These are phyloP conservation scores for Suillus lakei DNA, from an alignment of 768 basidiomycete species.

Conservation along the genomic window DNA sequence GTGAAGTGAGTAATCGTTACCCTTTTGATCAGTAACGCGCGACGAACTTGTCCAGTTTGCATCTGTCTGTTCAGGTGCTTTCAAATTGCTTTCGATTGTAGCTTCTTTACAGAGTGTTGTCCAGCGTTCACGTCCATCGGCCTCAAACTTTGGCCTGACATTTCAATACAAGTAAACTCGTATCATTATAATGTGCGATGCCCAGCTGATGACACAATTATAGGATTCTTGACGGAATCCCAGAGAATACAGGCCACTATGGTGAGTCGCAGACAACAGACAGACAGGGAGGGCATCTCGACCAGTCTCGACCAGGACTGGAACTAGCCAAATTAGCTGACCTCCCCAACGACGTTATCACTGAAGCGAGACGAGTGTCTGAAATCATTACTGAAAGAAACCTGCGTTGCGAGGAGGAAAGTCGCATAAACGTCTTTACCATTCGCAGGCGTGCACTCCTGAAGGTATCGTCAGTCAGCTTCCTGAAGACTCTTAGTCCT, in stretches of 20 bases:
- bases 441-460: constrained; percentile 70
- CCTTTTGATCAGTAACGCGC: background rate
- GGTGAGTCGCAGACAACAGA: constrained; percentile 46
- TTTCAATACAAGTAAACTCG: constrained; percentile 76
- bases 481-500: background rate
- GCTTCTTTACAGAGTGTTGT: background rate
- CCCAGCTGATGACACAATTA: background rate
- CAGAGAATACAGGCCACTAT: constrained; percentile 70
- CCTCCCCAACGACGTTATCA: constrained; percentile 73
- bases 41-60: constrained; percentile 55
- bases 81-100: background rate
- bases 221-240: constrained; percentile 77
- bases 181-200: background rate
- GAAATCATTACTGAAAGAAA: constrained; percentile 61
- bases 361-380: constrained; percentile 66
- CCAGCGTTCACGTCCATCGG: constrained; percentile 59
- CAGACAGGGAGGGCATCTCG: background rate
- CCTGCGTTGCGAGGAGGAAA: constrained; percentile 59
- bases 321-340: constrained; percentile 90
- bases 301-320: constrained; percentile 58
- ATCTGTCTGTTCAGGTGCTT: constrained; percentile 78
- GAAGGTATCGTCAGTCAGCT: constrained; percentile 48
- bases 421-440: constrained; percentile 61
- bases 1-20: constrained; percentile 61
- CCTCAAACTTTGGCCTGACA: constrained; percentile 64